Base-by-base conservation (phyloP, 257 asterid genomes). In the Nemophila menziesii region DNA sequence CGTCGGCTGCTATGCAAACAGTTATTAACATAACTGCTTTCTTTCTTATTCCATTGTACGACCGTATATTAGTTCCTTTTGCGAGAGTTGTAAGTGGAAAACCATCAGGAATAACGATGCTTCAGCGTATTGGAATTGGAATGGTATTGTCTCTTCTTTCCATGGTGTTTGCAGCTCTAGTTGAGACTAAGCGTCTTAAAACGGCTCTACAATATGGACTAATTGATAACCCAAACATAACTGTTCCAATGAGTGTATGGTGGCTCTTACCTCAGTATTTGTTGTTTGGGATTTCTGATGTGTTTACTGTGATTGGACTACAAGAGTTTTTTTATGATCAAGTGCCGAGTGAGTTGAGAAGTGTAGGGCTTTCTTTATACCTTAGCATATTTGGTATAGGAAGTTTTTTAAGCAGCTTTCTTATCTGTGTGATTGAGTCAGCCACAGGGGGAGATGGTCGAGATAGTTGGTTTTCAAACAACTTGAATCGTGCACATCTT, bases 181-280 rank as follows among this genome's bases (percentile, higher is more conserved):
- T 57, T 16, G 65, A 63, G 45, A 52, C n/a, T 34, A 52, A 34
- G 49, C 61, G 65, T 23, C 65, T 57, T 7, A 56, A 52, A 41
- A 39, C 40, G 41, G 70, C 70, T 29, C 20, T 5, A 1, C 52
- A 51, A 37, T 14, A 40, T 20, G 65, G 65, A 16, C 18, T 57
- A 29, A 16, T 64, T 24, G 65, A 64, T 15, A 36, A 33, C 16
- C 61, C 65, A 0, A 44, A 20, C 1, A 49, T 36, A 15, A 58
- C 56, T 0, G 27, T 63, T 43, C 70, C 65, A 3, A 42, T 63
- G 69, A 63, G 57, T 15, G 45, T 63, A 21, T 22, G 18, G 17
- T 63, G 65, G 70, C 12, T 63, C 42, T 11, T 63, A 42, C 70
- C 70, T 5, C n/a, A n/a, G n/a, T n/a, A n/a, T n/a, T n/a, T n/a